Conservation (phyloP, 306 rosid species). For the Cicer cuneatum region DNA sequence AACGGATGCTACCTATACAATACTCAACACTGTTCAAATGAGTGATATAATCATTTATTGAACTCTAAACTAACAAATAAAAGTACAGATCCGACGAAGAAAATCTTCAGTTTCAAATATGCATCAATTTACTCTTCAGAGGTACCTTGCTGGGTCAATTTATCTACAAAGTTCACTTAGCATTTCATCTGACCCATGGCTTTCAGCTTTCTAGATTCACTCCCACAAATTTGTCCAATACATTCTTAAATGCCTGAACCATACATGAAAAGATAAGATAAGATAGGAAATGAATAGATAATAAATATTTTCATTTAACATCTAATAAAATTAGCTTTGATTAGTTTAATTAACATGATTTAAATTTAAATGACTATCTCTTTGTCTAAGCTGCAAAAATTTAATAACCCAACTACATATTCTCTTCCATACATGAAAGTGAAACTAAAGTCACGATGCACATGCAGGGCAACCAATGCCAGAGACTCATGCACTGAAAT, state of each 20-base stretch:
- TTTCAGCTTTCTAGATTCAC: conserved; percentile 65
- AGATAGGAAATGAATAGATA: conserved; percentile 24
- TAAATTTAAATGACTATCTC: conserved; percentile 27
- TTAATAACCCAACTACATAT: conserved; percentile 35
- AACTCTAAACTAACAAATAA: conserved; percentile 46
- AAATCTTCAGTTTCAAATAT: conserved; percentile 54
- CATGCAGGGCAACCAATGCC: conserved; percentile 56
- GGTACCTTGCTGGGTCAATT: conserved; percentile 59
- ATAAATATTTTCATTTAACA: conserved; percentile 16
- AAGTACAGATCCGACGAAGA: conserved; percentile 48
- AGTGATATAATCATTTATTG: conserved; percentile 45
- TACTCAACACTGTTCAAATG: conserved; percentile 46
- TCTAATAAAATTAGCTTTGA: conserved; percentile 30
- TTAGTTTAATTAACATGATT: conserved; percentile 27
- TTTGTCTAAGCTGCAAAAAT: conserved; percentile 36
- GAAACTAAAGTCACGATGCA: conserved; percentile 54
- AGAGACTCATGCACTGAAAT: conserved; percentile 51
- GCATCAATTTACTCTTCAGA: conserved; percentile 65
- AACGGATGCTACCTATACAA: conserved; percentile 39
- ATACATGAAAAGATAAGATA: conserved; percentile 25
- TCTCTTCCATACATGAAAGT: conserved; percentile 42
- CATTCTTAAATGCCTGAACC: conserved; percentile 81
- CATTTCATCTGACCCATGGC: conserved; percentile 55
- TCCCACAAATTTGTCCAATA: conserved; percentile 83
- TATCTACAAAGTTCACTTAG: conserved; percentile 46